Evolutionary conservation across 768 basidiomycete species (phyloP).

Genomic region (Pleurotus tuoliensis): DNA sequence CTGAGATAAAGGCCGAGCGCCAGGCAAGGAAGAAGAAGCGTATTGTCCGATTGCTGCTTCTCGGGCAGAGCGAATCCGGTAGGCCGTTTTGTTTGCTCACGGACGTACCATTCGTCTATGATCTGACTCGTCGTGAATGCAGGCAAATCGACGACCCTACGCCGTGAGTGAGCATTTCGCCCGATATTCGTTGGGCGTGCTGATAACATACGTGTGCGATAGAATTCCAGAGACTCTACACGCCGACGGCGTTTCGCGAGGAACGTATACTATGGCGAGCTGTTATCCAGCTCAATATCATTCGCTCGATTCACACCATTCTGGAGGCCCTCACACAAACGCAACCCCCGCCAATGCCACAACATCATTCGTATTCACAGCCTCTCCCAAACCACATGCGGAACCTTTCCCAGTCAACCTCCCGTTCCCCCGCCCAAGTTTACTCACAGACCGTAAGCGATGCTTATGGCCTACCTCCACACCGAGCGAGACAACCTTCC

Average conservation of each 20-base stretch:
- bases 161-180: conserved; percentile 50
- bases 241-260: conserved; percentile 67
- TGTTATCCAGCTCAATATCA: conserved; percentile 79
- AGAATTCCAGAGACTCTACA: conserved; percentile 79
- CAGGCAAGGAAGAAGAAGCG: conserved; percentile 62
- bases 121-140: neutral
- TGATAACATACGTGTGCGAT: conserved; percentile 11
- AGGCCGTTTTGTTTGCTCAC: conserved; percentile 19
- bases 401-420: conserved; percentile 5
- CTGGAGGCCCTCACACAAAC: conserved; percentile 46
- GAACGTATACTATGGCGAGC: conserved; percentile 82
- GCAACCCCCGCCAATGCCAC: conserved; percentile 26
- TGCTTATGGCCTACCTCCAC: neutral
- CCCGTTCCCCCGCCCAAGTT: neutral
- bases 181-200: neutral
- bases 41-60: conserved; percentile 67
- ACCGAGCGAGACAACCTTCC: neutral
- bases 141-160: conserved; percentile 80
- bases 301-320: conserved; percentile 72
- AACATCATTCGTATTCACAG: conserved; percentile 18
- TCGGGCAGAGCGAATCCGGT: conserved; percentile 85
- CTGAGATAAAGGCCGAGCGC: conserved; percentile 61
- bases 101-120: too few species aligned
- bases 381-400: conserved; percentile 23
- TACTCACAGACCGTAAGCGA: neutral